Evolutionary conservation across 2,329 filamentous ascomycete genomes (phyloP).

Genomic region (Cordyceps cicadae): DNA sequence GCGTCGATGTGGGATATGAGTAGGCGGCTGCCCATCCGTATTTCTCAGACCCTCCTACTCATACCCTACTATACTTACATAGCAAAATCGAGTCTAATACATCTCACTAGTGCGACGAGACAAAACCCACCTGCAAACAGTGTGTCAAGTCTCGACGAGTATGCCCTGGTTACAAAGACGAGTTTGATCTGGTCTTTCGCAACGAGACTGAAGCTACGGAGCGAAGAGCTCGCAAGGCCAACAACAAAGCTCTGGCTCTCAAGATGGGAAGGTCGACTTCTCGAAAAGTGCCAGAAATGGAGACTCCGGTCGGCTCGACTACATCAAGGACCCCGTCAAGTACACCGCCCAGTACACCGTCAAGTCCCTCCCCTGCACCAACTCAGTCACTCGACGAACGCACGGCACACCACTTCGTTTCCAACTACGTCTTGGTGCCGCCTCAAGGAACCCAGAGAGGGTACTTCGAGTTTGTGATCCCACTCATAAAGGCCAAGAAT

Average conservation of each 20-base stretch:
- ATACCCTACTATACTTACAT: background rate
- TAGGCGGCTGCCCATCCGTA: background rate
- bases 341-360: constrained; percentile 10
- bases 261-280: constrained; percentile 24
- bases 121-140: constrained; percentile 56
- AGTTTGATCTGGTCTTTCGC: constrained; percentile 64
- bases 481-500: constrained; percentile 40
- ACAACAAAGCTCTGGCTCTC: constrained; percentile 35
- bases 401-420: constrained; percentile 51
- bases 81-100: background rate
- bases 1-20: constrained; percentile 18
- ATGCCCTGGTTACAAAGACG: constrained; percentile 61
- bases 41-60: background rate
- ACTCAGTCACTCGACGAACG: constrained; percentile 42
- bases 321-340: constrained; percentile 16
- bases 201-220: constrained; percentile 64
- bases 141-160: constrained; percentile 54
- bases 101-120: constrained; percentile 52
- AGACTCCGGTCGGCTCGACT: constrained; percentile 13
- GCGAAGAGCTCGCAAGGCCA: constrained; percentile 50
- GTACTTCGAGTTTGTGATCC: constrained; percentile 51
- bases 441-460: constrained; percentile 42
- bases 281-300: constrained; percentile 6
- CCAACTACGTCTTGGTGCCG: constrained; percentile 52
- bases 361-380: constrained; percentile 14